Percentiles rank a stretch among this genome's conserved stretches.
phyloP scores from a whole-genome alignment of 1,284 basidiomycete genomes.

The Butyriboletus appendiculatus region DNA sequence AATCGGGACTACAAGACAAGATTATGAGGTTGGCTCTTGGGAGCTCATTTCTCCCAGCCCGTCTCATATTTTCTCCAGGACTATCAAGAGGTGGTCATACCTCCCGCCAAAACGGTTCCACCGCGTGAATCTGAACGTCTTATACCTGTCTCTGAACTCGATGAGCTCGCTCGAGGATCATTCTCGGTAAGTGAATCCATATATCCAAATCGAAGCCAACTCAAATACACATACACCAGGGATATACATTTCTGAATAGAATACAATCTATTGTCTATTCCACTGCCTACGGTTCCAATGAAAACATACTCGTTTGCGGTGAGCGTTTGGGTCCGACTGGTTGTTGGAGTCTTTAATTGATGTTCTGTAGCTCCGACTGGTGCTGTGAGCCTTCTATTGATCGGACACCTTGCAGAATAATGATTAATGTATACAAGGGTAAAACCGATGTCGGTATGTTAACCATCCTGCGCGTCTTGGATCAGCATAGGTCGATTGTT shows the following conservation, averaged over 20 bases:
- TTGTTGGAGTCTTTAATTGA: conserved; percentile 1
- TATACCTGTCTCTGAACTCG: conserved; percentile 75
- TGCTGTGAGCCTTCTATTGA: conserved; percentile 61
- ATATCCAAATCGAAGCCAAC: background rate
- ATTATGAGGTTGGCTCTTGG: conserved; percentile 54
- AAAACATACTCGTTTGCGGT: conserved; percentile 97
- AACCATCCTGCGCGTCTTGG: conserved; percentile 86
- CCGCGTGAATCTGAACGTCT: conserved; percentile 74
- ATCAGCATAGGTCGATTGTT: conserved; percentile 59
- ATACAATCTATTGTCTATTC: conserved; percentile 96
- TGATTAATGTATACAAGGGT: conserved; percentile 56
- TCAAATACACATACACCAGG: conserved; percentile 45
- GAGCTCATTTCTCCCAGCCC: background rate
- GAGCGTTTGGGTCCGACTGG: conserved; percentile 31
- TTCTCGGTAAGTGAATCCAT: conserved; percentile 71
- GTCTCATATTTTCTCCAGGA: conserved; percentile 40
- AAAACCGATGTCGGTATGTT: conserved; percentile 99
- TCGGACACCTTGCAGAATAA: conserved; percentile 2
- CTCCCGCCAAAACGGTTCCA: conserved; percentile 82
- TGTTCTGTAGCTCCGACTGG: conserved; percentile 81
- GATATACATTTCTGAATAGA: conserved; percentile 88
- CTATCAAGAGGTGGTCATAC: conserved; percentile 87
- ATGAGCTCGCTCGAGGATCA: conserved; percentile 80
- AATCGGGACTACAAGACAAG: conserved; percentile 73
- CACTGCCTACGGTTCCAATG: conserved; percentile 92